Evolutionary conservation across 176 grass and related monocot genomes (phyloP).

Genomic region (Oryza nivara): DNA sequence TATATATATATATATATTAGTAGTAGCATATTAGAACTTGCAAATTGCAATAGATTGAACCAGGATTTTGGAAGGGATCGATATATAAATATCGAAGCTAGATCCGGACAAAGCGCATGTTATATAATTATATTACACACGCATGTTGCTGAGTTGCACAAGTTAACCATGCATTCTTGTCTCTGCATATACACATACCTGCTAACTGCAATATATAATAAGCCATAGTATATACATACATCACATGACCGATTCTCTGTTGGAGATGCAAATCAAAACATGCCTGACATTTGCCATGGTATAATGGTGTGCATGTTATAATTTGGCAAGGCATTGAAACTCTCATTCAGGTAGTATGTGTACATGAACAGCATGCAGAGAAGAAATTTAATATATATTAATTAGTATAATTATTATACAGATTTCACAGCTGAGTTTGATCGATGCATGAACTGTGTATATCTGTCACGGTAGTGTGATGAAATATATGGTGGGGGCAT

Average conservation of each 20-base stretch:
- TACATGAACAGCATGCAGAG: not conserved
- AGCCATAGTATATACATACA: too few relatives aligned
- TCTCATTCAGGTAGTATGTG: not conserved
- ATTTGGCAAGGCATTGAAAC: not conserved
- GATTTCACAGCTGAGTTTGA: too few relatives aligned
- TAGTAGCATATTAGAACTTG: not conserved
- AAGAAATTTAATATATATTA: not conserved
- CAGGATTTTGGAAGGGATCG: conserved; percentile 1
- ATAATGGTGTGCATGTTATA: not conserved
- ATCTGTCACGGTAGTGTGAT: too few relatives aligned
- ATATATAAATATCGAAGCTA: not conserved
- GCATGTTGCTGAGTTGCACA: not conserved
- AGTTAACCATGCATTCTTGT: too few relatives aligned
- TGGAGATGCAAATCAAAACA: not conserved
- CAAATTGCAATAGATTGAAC: not conserved
- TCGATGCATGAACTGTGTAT: too few relatives aligned
- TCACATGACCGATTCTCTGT: not conserved
- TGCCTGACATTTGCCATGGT: not conserved
- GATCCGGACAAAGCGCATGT: not conserved
- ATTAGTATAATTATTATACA: not conserved
- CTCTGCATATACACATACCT: not conserved
- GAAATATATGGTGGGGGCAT: too few relatives aligned
- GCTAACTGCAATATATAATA: not conserved
- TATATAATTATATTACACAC: not conserved
- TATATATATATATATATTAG: not conserved